Conservation (phyloP, 495 filamentous ascomycete genomes). For the Parathielavia appendiculata region DNA sequence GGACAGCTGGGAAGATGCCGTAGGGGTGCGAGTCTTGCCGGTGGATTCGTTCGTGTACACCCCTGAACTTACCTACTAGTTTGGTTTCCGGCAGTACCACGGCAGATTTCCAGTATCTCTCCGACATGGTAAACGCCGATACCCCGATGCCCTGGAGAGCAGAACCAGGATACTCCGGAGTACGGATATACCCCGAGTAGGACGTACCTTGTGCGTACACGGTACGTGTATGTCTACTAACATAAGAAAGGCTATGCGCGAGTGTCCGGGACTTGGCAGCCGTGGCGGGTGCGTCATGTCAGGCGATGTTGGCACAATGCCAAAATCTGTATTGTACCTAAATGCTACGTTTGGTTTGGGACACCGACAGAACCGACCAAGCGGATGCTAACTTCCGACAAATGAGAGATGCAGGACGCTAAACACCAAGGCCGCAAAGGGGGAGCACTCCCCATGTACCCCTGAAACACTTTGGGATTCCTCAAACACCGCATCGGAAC, state of each 20-base stretch:
- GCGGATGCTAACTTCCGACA: not conserved
- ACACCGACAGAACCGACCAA: not conserved
- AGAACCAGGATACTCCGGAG: conserved; percentile 8
- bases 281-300: not conserved
- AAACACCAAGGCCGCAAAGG: not conserved
- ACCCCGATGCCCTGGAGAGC: conserved; percentile 3
- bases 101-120: not conserved
- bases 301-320: not conserved
- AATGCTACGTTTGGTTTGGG: not conserved
- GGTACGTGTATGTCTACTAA: not conserved
- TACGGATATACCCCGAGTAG: not conserved
- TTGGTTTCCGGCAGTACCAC: conserved; percentile 2
- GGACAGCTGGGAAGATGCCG: too few relatives aligned
- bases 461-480: not conserved
- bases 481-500: not conserved
- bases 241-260: not conserved
- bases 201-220: not conserved
- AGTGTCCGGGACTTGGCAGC: not conserved
- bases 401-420: conserved; percentile 4
- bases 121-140: conserved; percentile 6
- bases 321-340: not conserved
- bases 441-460: not conserved
- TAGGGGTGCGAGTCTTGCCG: conserved; percentile 7
- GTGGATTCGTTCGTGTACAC: not conserved
- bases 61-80: not conserved